Evolutionary conservation across 495 filamentous ascomycete genomes (phyloP).

Genomic region (Apiosordaria backusii): DNA sequence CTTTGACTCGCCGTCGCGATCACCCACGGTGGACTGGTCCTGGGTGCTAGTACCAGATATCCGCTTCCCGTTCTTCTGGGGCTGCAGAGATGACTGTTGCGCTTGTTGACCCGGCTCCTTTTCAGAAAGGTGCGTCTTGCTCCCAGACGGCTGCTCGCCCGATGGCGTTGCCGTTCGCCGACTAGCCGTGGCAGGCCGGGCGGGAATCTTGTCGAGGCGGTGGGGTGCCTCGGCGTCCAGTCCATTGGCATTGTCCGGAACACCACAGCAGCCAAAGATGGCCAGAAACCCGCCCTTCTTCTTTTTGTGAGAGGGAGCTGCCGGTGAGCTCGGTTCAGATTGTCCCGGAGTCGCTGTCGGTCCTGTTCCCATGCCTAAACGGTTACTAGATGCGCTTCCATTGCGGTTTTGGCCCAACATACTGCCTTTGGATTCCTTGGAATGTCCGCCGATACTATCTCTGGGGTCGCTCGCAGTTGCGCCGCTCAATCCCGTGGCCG

Average conservation of each 20-base stretch:
- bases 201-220: constrained; percentile 55
- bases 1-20: constrained; percentile 45
- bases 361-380: constrained; percentile 44
- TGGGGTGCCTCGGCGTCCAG: constrained; percentile 63
- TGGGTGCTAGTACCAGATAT: constrained; percentile 42
- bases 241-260: constrained; percentile 59
- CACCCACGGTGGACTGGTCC: constrained; percentile 42
- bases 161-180: constrained; percentile 50
- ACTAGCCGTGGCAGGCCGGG: constrained; percentile 53
- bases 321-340: constrained; percentile 46
- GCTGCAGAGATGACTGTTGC: constrained; percentile 29
- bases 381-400: constrained; percentile 59
- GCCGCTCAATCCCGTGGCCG: constrained; percentile 61
- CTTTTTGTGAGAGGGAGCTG: constrained; percentile 50
- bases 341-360: constrained; percentile 44
- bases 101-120: constrained; percentile 38
- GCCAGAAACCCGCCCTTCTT: constrained; percentile 66
- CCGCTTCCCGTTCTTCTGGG: constrained; percentile 38
- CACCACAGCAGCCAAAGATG: constrained; percentile 77
- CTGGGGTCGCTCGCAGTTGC: constrained; percentile 58
- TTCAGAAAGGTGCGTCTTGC: constrained; percentile 45
- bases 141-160: constrained; percentile 49
- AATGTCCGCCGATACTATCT: constrained; percentile 58
- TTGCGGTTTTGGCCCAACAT: constrained; percentile 64
- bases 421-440: constrained; percentile 64